These are phyloP conservation scores for Rhizopus sp. DNA, from an alignment of 371 early-diverging fungal species.

Conservation along the genomic window DNA sequence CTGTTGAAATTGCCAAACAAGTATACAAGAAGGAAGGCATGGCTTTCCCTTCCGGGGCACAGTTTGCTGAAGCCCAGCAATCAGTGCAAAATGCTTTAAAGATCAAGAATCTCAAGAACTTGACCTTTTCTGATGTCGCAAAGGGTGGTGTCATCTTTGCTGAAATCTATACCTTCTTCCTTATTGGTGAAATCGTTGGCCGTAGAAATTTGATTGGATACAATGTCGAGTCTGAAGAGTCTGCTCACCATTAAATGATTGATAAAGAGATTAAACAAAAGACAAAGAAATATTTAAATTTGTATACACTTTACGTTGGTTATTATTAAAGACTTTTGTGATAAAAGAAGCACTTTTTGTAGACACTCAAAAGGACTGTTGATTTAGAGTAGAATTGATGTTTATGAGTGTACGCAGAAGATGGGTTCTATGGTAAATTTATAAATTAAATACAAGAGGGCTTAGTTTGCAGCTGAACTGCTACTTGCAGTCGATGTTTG, in stretches of 20 bases:
- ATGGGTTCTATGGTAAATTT: too few species aligned
- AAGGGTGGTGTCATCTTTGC: conserved; percentile 65
- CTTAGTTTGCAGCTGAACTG: not conserved
- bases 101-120: conserved; percentile 54
- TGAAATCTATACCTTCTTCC: conserved; percentile 72
- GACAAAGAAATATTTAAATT: too few species aligned
- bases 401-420: too few species aligned
- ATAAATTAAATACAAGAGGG: too few species aligned
- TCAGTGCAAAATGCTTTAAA: conserved; percentile 51
- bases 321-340: too few species aligned
- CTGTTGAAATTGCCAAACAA: conserved; percentile 69
- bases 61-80: conserved; percentile 59
- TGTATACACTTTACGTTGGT: too few species aligned
- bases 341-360: too few species aligned
- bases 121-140: conserved; percentile 44
- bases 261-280: not conserved
- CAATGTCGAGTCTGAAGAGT: conserved; percentile 57
- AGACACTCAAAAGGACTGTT: too few species aligned
- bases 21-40: conserved; percentile 72
- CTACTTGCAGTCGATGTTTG: conserved; percentile 13
- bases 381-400: too few species aligned
- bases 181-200: conserved; percentile 74
- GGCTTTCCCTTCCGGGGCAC: conserved; percentile 62
- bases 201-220: conserved; percentile 76
- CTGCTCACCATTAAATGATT: conserved; percentile 13